phyloP scores from a whole-genome alignment of 306 rosid genomes.

The Crataegus laevigata region DNA sequence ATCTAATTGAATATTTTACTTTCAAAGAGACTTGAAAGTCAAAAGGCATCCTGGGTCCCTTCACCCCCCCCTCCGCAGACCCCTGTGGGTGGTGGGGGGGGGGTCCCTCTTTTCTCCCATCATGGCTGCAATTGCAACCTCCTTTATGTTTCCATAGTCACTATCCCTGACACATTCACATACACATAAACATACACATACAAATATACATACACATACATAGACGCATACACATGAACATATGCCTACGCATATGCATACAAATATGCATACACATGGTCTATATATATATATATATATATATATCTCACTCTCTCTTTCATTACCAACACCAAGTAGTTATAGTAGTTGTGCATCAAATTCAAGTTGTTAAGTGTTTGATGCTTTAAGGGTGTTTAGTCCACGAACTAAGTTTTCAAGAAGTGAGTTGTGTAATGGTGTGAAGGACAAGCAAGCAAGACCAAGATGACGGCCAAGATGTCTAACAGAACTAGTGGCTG shows the following conservation, averaged over 20 bases:
- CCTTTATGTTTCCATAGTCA: constrained; percentile 13
- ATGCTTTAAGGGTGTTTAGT: constrained; percentile 13
- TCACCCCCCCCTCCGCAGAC: too few relatives aligned
- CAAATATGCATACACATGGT: too few relatives aligned
- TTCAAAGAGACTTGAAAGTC: too few relatives aligned
- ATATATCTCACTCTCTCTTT: neutral
- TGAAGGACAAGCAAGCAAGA: neutral
- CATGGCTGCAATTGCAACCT: constrained; percentile 13
- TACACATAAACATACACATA: neutral
- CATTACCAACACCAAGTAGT: neutral
- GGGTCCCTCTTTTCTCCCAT: too few relatives aligned
- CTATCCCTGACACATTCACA: neutral
- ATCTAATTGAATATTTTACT: too few relatives aligned
- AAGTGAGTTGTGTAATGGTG: constrained; percentile 7
- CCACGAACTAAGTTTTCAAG: constrained; percentile 17
- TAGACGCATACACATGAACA: too few relatives aligned
- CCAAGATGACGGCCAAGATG: constrained; percentile 6
- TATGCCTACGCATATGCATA: too few relatives aligned
- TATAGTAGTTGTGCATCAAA: neutral
- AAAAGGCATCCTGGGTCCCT: too few relatives aligned
- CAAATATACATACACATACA: too few relatives aligned
- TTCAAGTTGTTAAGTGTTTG: neutral
- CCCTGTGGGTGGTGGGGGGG: too few relatives aligned
- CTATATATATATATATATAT: too few relatives aligned
- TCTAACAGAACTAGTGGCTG: constrained; percentile 37